Percentiles rank a stretch among this genome's conserved stretches.
Evolutionary conservation across 139 green algal species (phyloP).

Genomic region (Ulvella scutata): DNA sequence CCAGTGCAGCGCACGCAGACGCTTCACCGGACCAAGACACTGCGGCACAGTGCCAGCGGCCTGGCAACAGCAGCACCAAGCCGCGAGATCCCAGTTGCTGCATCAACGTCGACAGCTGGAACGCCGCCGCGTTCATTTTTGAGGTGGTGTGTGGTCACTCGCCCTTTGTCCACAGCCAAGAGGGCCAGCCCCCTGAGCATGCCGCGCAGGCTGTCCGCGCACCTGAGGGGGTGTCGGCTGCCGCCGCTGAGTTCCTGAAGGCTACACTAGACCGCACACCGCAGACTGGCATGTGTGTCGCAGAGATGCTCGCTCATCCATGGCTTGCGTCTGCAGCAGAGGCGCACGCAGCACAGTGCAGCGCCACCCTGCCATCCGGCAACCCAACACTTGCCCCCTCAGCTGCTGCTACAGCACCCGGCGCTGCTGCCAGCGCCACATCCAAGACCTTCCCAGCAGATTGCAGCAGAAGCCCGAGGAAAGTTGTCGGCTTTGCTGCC

Average conservation of each 20-base stretch:
- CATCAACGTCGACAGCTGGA: background rate
- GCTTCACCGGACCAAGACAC: too few relatives aligned
- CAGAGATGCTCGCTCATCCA: constrained; percentile 18
- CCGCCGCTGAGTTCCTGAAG: constrained; percentile 3
- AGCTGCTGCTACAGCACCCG: background rate
- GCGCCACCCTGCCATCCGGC: background rate
- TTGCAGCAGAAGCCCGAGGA: too few relatives aligned
- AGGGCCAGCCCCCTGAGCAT: background rate
- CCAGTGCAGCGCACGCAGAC: too few relatives aligned
- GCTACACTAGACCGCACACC: constrained; percentile 8
- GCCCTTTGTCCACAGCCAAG: background rate
- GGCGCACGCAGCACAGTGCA: too few relatives aligned
- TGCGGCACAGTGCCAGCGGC: too few relatives aligned
- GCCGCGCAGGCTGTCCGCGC: background rate
- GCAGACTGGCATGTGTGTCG: constrained; percentile 5
- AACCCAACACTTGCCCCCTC: background rate
- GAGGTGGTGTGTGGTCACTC: background rate
- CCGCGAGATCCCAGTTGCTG: background rate
- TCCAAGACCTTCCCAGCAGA: too few relatives aligned
- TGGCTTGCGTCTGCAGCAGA: too few relatives aligned
- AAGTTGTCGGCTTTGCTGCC: too few relatives aligned
- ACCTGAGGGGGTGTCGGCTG: background rate
- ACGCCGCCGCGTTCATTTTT: background rate
- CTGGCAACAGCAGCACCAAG: too few relatives aligned
- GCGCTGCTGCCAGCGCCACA: too few relatives aligned